Evolutionary conservation across 176 grass and related monocot genomes (phyloP), one percentile per base, ranked within the genome.

Genomic region (Ampelocalamus luodianensis): DNA sequence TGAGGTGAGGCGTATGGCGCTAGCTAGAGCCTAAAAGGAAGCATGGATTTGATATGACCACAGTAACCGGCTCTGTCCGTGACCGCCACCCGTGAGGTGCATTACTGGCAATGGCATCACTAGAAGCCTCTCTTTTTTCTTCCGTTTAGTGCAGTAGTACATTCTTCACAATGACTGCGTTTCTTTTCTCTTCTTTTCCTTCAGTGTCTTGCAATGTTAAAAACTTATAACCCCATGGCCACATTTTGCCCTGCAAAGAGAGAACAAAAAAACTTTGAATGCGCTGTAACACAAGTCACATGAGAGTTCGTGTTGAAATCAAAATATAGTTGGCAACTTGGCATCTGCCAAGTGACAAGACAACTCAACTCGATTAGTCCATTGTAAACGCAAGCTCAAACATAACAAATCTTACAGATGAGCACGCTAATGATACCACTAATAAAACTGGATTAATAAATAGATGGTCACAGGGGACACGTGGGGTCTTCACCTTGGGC

Each of bases 1-100:
- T 34, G 29, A 81, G 68, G 55, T 12, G 46, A 85, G 24, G 50
- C 43, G 42, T 54, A 51, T 36, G 61, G 66, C 77, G 77, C 60
- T 64, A 14, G 77, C 17, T 14, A 32, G 38, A 56, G 60, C 27
- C 54, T 32, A 13, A 14, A 45, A 80, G 54, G 51, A 61, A 66
- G 68, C 59, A 66, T 24, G 67, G 60, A 56, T 68, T 84, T 79
- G 80, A n/a, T n/a, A 62, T 76, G 40, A 55, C 74, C 74, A 60
- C 68, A 26, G 85, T 46, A 77, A 62, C 36, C 69, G n/a, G 24
- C 37, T 60, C 70, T 84, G 85, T 76, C 85, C 85, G 85, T 91
- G 89, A 84, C 51, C 3, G 89, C 69, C 84, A 71, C 89, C 89
- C 89, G 89, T 91, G 89, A 87, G 61, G 51, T 16, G 76, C 74